Conservation (phyloP, 495 filamentous ascomycete genomes). For the Penicillium diatomitis region DNA sequence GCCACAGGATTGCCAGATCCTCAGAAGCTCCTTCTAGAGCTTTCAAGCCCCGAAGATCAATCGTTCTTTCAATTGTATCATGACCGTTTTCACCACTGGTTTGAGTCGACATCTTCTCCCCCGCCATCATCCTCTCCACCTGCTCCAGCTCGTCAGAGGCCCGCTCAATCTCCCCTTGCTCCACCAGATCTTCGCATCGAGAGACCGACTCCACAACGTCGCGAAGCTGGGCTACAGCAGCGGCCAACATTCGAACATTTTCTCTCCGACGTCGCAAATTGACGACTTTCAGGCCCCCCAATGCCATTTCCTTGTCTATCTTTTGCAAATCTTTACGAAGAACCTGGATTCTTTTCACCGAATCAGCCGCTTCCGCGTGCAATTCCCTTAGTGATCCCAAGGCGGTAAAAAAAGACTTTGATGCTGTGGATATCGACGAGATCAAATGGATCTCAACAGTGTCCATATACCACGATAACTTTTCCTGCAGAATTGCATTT, state of each 20-base stretch:
- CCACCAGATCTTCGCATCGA: conserved; percentile 70
- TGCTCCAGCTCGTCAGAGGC: conserved; percentile 68
- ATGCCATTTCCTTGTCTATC: conserved; percentile 80
- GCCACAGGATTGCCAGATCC: conserved; percentile 64
- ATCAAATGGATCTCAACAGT: conserved; percentile 97
- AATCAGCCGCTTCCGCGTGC: conserved; percentile 86
- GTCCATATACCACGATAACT: conserved; percentile 99
- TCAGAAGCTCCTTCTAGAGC: conserved; percentile 72
- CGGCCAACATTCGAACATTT: conserved; percentile 73
- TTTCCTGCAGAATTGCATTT: conserved; percentile 98
- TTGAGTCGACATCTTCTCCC: conserved; percentile 38
- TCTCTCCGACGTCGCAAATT: conserved; percentile 71
- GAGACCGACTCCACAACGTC: conserved; percentile 67
- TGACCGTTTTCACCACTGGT: conserved; percentile 13
- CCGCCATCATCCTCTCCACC: conserved; percentile 70
- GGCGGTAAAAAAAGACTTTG: conserved; percentile 92
- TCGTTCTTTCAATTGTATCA: conserved; percentile 18
- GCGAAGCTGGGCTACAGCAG: conserved; percentile 74
- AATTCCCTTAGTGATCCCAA: conserved; percentile 84
- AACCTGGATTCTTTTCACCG: conserved; percentile 74
- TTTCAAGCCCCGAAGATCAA: conserved; percentile 68
- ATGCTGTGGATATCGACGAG: conserved; percentile 88
- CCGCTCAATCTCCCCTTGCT: conserved; percentile 68
- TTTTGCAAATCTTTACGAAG: conserved; percentile 68
- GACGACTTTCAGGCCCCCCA: conserved; percentile 78